Percentiles rank a stretch among this genome's conserved stretches.
phyloP scores from a whole-genome alignment of 2,329 filamentous ascomycete species.

The Aspergillus tanneri region DNA sequence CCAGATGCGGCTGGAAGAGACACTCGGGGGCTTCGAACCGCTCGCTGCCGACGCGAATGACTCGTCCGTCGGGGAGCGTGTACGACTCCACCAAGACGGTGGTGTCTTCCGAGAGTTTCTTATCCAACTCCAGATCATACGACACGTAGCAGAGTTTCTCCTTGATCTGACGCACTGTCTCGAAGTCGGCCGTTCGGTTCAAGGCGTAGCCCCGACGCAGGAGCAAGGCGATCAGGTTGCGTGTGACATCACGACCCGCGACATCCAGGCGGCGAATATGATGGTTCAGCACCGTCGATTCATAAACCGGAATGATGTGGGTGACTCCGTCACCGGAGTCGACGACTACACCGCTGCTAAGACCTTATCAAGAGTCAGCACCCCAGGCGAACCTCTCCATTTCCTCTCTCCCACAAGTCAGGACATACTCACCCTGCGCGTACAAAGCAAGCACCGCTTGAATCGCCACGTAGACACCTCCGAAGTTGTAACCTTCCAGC shows the following conservation, averaged over 20 bases:
- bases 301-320: constrained; percentile 97
- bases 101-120: constrained; percentile 93
- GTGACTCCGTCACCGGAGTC: constrained; percentile 98
- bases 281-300: constrained; percentile 96
- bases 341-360: constrained; percentile 93
- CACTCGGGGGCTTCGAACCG: constrained; percentile 98
- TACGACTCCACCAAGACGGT: constrained; percentile 97
- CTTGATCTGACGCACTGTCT: constrained; percentile 98
- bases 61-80: constrained; percentile 91
- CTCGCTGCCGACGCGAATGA: constrained; percentile 94
- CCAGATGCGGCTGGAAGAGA: constrained; percentile 95
- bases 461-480: constrained; percentile 95
- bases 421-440: constrained; percentile 70
- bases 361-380: constrained; percentile 52
- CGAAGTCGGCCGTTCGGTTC: constrained; percentile 97
- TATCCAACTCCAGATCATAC: constrained; percentile 95
- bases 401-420: too few relatives aligned
- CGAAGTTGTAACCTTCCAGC: constrained; percentile 96
- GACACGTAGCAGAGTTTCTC: constrained; percentile 99
- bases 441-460: constrained; percentile 95
- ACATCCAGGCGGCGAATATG: constrained; percentile 92
- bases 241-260: constrained; percentile 94
- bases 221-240: constrained; percentile 93
- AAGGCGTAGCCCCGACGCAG: constrained; percentile 92
- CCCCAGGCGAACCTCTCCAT: not conserved